A percentile compares a stretch with the other conserved stretches of the same genome.
These are phyloP conservation scores for Salix brachista DNA, from an alignment of 345 rosid genomes.

Conservation along the genomic window DNA sequence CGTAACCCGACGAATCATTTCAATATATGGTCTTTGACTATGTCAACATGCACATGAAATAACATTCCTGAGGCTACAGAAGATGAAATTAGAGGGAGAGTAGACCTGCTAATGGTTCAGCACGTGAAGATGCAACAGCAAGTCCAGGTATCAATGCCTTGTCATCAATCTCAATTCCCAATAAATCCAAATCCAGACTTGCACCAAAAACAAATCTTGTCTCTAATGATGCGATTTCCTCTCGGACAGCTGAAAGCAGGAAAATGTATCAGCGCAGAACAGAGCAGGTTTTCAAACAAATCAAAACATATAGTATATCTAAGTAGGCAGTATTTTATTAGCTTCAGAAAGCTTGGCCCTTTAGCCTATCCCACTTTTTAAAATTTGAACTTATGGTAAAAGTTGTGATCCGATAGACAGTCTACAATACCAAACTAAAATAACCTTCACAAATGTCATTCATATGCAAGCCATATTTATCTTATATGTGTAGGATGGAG, in stretches of 20 bases:
- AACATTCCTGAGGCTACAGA: background rate
- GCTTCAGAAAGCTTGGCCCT: background rate
- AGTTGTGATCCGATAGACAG: background rate
- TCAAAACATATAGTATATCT: background rate
- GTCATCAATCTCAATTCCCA: constrained; percentile 78
- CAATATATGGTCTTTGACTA: background rate
- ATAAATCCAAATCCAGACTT: constrained; percentile 80
- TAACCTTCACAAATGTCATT: background rate
- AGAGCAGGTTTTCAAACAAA: background rate
- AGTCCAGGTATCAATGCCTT: constrained; percentile 82
- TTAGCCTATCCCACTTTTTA: too few species aligned
- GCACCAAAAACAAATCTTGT: constrained; percentile 67
- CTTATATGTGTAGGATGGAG: background rate
- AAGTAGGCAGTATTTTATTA: background rate
- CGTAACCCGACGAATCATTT: background rate
- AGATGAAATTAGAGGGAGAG: constrained; percentile 6
- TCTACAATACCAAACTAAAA: background rate
- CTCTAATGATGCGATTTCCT: constrained; percentile 61
- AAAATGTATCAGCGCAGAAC: constrained; percentile 7
- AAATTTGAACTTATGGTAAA: background rate
- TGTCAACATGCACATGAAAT: background rate
- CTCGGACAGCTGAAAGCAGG: constrained; percentile 49
- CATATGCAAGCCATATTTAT: background rate
- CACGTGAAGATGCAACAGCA: constrained; percentile 86
- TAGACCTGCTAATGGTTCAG: constrained; percentile 82